Conservation (phyloP, 1,284 basidiomycete species). For the Apiotrichum gamsii region DNA sequence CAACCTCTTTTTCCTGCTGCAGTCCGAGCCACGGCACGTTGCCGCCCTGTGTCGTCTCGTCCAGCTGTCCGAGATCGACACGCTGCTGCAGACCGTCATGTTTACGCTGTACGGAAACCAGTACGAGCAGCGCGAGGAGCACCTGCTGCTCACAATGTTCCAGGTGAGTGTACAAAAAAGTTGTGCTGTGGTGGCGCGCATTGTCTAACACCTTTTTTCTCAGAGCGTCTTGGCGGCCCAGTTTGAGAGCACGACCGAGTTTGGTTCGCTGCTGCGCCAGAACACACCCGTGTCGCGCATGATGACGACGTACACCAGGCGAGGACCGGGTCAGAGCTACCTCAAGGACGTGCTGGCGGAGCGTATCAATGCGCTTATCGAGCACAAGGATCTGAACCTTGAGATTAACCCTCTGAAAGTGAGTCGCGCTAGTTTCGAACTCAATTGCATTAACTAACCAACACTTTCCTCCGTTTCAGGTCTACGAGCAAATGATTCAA, state of each 20-base stretch:
- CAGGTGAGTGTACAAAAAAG: no score
- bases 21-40: slow-evolving; percentile 94
- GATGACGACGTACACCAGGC: slow-evolving; percentile 99
- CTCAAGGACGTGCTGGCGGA: slow-evolving; percentile 94
- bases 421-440: slow-evolving; percentile 15
- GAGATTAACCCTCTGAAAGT: slow-evolving; percentile 99
- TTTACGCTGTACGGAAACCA: slow-evolving; percentile 99
- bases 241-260: slow-evolving; percentile 97
- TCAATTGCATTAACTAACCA: no score
- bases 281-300: slow-evolving; percentile 98
- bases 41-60: slow-evolving; percentile 96
- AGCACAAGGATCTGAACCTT: slow-evolving; percentile 95
- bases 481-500: slow-evolving; percentile 97
- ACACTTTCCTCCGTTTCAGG: no score
- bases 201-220: no score
- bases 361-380: slow-evolving; percentile 94
- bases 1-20: slow-evolving; percentile 96
- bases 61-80: slow-evolving; percentile 92
- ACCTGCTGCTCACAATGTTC: slow-evolving; percentile 97
- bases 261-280: slow-evolving; percentile 90
- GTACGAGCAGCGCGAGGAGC: slow-evolving; percentile 97
- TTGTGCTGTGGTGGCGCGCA: no score
- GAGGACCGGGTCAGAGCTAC: slow-evolving; percentile 95
- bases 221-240: slow-evolving; percentile 94
- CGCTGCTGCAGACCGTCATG: slow-evolving; percentile 98